These are phyloP conservation scores for Monosporozyma servazzii DNA, from an alignment of 805 yeast species.

Conservation along the genomic window DNA sequence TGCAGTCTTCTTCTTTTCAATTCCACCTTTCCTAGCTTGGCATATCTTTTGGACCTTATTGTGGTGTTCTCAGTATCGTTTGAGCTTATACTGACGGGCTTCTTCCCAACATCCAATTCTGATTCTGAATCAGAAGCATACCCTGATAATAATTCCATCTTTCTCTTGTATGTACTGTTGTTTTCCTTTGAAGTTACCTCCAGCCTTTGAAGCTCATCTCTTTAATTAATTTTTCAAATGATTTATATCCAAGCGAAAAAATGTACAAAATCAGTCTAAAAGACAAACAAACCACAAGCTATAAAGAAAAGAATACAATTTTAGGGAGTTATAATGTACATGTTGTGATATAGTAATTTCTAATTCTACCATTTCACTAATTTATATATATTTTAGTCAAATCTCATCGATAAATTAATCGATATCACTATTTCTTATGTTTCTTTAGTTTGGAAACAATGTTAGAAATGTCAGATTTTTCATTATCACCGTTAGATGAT, in stretches of 20 bases:
- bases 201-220: neutral
- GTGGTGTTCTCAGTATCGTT: neutral
- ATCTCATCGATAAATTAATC: neutral
- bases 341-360: neutral
- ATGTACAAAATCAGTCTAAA: neutral
- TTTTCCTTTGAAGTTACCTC: neutral
- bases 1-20: slow-evolving; percentile 11
- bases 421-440: neutral
- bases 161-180: neutral
- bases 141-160: slow-evolving; percentile 16
- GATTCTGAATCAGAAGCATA: slow-evolving; percentile 15
- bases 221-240: neutral
- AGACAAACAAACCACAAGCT: neutral
- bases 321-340: neutral
- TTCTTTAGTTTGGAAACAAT: slow-evolving; percentile 5
- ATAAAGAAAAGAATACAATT: neutral
- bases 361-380: neutral
- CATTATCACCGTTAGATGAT: slow-evolving; percentile 4
- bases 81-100: neutral
- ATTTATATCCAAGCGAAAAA: neutral
- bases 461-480: slow-evolving; percentile 10
- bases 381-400: neutral
- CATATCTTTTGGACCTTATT: neutral
- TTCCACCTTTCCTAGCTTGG: slow-evolving; percentile 10
- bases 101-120: slow-evolving; percentile 6